Percentiles rank a stretch among this genome's conserved stretches.
Conservation (phyloP, 352 stramenopile species). For the Phytophthora pisi region DNA sequence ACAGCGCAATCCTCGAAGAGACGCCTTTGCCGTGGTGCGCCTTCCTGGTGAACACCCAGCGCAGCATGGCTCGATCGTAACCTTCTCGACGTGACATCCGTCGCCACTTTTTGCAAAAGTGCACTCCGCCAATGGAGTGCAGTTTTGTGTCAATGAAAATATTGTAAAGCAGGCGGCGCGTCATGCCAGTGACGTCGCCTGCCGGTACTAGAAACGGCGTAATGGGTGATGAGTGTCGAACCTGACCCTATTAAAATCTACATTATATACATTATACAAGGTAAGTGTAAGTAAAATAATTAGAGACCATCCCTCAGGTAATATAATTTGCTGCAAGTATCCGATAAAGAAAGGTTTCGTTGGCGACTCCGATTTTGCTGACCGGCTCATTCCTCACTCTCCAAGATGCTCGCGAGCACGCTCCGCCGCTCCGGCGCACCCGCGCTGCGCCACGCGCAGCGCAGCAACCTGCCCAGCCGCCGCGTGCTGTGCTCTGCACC, state of each 20-base stretch:
- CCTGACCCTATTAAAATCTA: neutral
- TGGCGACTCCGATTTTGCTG: constrained; percentile 3
- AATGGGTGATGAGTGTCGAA: neutral
- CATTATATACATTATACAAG: neutral
- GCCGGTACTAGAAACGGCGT: neutral
- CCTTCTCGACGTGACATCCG: too few relatives aligned
- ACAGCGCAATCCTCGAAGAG: too few relatives aligned
- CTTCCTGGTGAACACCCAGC: too few relatives aligned
- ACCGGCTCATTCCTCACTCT: constrained; percentile 2
- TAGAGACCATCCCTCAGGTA: neutral
- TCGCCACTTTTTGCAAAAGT: neutral
- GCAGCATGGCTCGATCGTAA: too few relatives aligned
- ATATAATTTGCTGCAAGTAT: neutral
- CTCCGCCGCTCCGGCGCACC: constrained; percentile 26
- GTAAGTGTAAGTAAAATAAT: neutral
- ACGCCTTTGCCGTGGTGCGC: too few relatives aligned
- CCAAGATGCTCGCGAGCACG: constrained; percentile 38
- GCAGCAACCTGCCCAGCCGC: constrained; percentile 17
- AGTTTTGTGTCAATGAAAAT: too few relatives aligned
- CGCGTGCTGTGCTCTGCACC: constrained; percentile 60
- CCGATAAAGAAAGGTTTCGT: neutral
- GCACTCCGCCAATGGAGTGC: neutral
- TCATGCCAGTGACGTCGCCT: constrained; percentile 14
- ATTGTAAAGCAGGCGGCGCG: neutral
- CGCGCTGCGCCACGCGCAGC: constrained; percentile 12